Evolutionary conservation across 225 moss, liverwort and hornwort species (phyloP).

Genomic region (Pleurozium schreberi): DNA sequence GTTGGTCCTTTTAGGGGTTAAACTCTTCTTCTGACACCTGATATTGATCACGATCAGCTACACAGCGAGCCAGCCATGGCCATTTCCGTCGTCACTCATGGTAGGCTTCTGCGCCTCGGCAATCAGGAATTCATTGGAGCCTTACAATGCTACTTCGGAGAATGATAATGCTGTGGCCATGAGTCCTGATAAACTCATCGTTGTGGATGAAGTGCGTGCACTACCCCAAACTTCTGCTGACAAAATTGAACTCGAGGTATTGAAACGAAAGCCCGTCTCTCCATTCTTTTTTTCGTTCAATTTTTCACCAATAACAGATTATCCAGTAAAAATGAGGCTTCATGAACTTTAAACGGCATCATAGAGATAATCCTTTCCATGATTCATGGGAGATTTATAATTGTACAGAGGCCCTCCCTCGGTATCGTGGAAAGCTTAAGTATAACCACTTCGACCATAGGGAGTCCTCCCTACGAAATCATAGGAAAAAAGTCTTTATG

Average conservation of each 20-base stretch:
- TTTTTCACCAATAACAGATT: neutral
- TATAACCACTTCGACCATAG: neutral
- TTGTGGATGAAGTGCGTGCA: constrained; percentile 74
- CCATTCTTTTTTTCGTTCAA: neutral
- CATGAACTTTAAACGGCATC: neutral
- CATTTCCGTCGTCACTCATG: constrained; percentile 92
- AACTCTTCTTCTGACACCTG: neutral
- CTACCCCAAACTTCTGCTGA: constrained; percentile 56
- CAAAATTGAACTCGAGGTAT: constrained; percentile 74
- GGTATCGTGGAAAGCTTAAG: neutral
- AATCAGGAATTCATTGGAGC: constrained; percentile 25
- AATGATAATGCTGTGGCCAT: constrained; percentile 30
- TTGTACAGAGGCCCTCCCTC: neutral
- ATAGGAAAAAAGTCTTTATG: neutral
- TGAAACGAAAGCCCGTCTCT: neutral
- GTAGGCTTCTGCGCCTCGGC: constrained; percentile 60
- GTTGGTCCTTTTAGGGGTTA: neutral
- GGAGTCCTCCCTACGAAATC: neutral
- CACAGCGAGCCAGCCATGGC: constrained; percentile 87
- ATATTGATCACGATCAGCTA: constrained; percentile 41
- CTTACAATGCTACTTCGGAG: constrained; percentile 31
- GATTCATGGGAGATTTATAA: neutral
- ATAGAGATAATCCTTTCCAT: neutral
- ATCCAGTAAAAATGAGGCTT: neutral
- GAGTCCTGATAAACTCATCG: constrained; percentile 23